Evolutionary conservation across 1,284 basidiomycete genomes (phyloP).

Genomic region (Tilletiopsis washingtonensis): DNA sequence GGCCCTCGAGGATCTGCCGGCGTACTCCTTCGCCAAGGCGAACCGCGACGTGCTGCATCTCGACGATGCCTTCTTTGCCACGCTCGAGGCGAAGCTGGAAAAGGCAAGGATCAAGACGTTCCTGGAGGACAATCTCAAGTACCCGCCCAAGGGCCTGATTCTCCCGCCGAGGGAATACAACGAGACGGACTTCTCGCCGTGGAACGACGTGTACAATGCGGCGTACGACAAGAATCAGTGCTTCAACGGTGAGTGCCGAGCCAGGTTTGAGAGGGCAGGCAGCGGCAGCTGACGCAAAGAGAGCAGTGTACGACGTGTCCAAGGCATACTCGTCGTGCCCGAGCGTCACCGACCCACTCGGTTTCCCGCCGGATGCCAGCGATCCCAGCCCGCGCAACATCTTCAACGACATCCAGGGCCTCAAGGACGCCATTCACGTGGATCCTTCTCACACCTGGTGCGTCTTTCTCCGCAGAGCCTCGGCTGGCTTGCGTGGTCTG

Average conservation of each 20-base stretch:
- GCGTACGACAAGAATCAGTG: conserved; percentile 19
- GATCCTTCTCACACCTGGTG: conserved; percentile 18
- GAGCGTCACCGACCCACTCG: conserved; percentile 11
- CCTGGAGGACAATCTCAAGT: conserved; percentile 30
- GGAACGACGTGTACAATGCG: not conserved
- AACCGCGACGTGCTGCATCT: conserved; percentile 9
- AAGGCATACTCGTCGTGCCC: conserved; percentile 1
- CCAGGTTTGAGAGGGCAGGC: too few relatives aligned
- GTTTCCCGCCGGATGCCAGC: conserved; percentile 11
- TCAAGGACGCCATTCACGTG: conserved; percentile 37
- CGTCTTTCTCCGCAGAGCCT: too few relatives aligned
- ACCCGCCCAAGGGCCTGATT: conserved; percentile 29
- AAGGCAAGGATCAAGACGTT: conserved; percentile 28
- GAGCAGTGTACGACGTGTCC: conserved; percentile 16
- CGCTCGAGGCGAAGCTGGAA: conserved; percentile 16
- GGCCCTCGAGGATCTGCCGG: conserved; percentile 25
- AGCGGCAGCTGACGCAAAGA: too few relatives aligned
- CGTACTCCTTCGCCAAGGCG: conserved; percentile 12
- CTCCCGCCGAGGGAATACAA: conserved; percentile 8
- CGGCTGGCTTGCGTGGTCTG: not conserved
- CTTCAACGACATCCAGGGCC: conserved; percentile 24
- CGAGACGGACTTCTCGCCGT: conserved; percentile 5
- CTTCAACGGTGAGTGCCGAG: too few relatives aligned
- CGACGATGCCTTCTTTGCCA: conserved; percentile 11
- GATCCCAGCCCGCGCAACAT: conserved; percentile 13